These are phyloP conservation scores for Noccaea bulbosa DNA, from an alignment of 345 rosid genomes.

Conservation along the genomic window DNA sequence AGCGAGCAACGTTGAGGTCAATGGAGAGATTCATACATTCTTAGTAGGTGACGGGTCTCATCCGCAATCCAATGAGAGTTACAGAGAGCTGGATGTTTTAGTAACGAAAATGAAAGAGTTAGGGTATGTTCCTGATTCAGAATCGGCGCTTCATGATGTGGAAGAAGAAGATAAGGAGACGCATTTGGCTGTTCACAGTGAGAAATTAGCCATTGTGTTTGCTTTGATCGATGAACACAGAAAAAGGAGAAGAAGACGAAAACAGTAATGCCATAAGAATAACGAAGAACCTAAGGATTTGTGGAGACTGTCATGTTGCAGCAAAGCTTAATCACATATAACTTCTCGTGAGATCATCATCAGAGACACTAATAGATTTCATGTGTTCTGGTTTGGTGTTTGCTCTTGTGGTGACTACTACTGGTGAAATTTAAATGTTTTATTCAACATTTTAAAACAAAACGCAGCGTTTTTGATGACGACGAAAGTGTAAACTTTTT, in stretches of 20 bases:
- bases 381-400: conserved; percentile 60
- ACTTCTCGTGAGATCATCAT: conserved; percentile 59
- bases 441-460: neutral
- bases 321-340: conserved; percentile 68
- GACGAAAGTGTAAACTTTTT: conserved; percentile 13
- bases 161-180: conserved; percentile 82
- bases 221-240: conserved; percentile 63
- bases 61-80: conserved; percentile 51
- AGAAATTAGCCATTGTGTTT: conserved; percentile 75
- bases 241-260: conserved; percentile 51
- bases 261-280: conserved; percentile 56
- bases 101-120: conserved; percentile 67
- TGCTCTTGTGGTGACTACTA: conserved; percentile 82
- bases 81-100: conserved; percentile 56
- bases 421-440: conserved; percentile 49
- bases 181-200: conserved; percentile 78
- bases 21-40: conserved; percentile 55
- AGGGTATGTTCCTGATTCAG: conserved; percentile 67
- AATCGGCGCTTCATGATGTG: conserved; percentile 75
- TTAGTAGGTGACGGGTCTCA: conserved; percentile 69
- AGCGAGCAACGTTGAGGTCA: conserved; percentile 67
- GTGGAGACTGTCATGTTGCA: conserved; percentile 76
- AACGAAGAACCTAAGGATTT: conserved; percentile 78
- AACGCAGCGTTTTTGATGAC: conserved; percentile 38
- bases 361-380: conserved; percentile 70